phyloP scores from a whole-genome alignment of 768 basidiomycete genomes.

The Sporobolomyces roseus region DNA sequence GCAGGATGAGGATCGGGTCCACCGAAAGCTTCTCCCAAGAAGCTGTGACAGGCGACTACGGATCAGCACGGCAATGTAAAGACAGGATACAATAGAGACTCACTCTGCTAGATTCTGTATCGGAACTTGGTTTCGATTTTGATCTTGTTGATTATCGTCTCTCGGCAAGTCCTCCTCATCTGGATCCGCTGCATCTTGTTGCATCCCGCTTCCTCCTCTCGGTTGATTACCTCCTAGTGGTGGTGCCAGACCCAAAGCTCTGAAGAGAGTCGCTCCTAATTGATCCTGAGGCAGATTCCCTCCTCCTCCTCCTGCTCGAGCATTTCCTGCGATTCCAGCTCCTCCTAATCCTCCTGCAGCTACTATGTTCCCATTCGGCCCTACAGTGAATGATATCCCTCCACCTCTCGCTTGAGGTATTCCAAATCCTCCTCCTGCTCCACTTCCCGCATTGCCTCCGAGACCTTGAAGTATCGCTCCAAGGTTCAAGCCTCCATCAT shows the following conservation, averaged over 20 bases:
- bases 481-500: slow-evolving; percentile 9
- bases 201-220: neutral
- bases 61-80: no score
- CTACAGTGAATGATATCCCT: neutral
- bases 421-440: neutral
- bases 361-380: neutral
- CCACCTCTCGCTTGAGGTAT: neutral
- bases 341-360: neutral
- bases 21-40: slow-evolving; percentile 39
- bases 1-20: slow-evolving; percentile 21
- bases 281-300: neutral
- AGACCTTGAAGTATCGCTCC: neutral
- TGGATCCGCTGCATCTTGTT: neutral
- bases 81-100: neutral
- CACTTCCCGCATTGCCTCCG: neutral
- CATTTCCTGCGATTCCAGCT: neutral
- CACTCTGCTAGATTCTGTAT: slow-evolving; percentile 33
- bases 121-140: slow-evolving; percentile 21
- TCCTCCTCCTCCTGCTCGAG: neutral
- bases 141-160: neutral
- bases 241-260: slow-evolving; percentile 9
- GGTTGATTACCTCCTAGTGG: neutral
- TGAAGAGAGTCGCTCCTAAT: slow-evolving; percentile 12
- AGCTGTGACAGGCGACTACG: neutral
- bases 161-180: slow-evolving; percentile 9